Evolutionary conservation across 106 monocot species (phyloP).

Genomic region (Apostasia ramifera): DNA sequence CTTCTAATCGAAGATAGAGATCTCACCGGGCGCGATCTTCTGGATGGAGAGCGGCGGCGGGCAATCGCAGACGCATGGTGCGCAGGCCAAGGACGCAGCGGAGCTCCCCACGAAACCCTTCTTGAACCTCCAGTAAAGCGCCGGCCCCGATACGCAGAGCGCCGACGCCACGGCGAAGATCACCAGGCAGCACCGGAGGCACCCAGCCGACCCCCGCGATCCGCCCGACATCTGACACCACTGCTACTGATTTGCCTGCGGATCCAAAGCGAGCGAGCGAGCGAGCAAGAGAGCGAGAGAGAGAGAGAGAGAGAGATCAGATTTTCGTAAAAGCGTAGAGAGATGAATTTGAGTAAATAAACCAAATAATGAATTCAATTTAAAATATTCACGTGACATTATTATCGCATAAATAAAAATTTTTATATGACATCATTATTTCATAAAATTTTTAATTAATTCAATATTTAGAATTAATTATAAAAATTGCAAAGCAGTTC

Average conservation of each 20-base stretch:
- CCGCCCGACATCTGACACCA: conserved; percentile 7
- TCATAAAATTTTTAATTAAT: no score
- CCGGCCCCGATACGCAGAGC: conserved; percentile 74
- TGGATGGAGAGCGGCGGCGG: conserved; percentile 64
- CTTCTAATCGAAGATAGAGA: background rate
- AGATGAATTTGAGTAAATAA: no score
- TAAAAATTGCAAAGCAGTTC: no score
- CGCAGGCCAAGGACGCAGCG: conserved; percentile 19
- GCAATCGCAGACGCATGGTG: conserved; percentile 68
- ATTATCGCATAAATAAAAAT: no score
- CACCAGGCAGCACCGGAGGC: conserved; percentile 53
- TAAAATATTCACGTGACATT: no score
- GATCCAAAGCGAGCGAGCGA: background rate
- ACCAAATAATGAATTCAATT: no score
- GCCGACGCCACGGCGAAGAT: conserved; percentile 64
- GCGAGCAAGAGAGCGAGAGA: background rate
- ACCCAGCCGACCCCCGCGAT: conserved; percentile 33
- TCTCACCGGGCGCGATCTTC: conserved; percentile 54
- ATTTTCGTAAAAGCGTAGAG: no score
- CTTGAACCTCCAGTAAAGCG: conserved; percentile 63
- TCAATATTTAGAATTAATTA: no score
- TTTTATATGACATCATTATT: no score
- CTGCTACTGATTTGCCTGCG: background rate
- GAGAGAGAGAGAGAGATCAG: no score
- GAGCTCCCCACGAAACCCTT: conserved; percentile 19